Conservation (phyloP, 2,329 filamentous ascomycete genomes). For the Graphium sp. region DNA sequence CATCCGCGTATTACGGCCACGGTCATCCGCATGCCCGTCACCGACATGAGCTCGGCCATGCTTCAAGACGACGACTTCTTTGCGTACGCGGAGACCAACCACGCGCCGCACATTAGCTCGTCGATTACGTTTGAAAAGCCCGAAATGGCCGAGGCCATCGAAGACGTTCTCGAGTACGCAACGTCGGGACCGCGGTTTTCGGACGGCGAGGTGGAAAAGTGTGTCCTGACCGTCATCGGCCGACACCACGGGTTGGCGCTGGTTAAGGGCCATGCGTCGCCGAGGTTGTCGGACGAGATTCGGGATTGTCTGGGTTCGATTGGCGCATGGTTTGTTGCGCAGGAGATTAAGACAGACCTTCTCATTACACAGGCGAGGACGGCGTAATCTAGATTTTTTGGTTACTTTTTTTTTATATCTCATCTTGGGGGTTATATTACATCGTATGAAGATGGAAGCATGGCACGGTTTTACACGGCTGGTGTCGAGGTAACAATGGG, state of each 20-base stretch:
- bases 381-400: no score
- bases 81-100: background rate
- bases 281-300: slow-evolving; percentile 3
- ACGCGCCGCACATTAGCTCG: background rate
- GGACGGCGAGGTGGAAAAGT: background rate
- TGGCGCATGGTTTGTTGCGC: slow-evolving; percentile 5
- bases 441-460: no score
- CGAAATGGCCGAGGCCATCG: background rate
- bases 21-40: slow-evolving; percentile 32
- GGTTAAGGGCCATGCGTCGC: background rate
- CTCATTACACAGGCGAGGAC: slow-evolving; percentile 5
- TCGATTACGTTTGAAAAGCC: background rate
- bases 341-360: slow-evolving; percentile 7
- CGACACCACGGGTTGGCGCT: background rate
- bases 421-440: no score
- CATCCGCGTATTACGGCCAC: slow-evolving; percentile 67
- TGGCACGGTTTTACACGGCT: no score
- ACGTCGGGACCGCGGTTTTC: background rate
- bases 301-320: slow-evolving; percentile 7
- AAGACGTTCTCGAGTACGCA: slow-evolving; percentile 2
- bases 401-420: no score
- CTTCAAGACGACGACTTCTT: slow-evolving; percentile 2
- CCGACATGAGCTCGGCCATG: slow-evolving; percentile 5
- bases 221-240: slow-evolving; percentile 1
- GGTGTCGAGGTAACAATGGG: no score